These are phyloP conservation scores for Noccaea caerulescens DNA, from an alignment of 345 rosid genomes.

Conservation along the genomic window DNA sequence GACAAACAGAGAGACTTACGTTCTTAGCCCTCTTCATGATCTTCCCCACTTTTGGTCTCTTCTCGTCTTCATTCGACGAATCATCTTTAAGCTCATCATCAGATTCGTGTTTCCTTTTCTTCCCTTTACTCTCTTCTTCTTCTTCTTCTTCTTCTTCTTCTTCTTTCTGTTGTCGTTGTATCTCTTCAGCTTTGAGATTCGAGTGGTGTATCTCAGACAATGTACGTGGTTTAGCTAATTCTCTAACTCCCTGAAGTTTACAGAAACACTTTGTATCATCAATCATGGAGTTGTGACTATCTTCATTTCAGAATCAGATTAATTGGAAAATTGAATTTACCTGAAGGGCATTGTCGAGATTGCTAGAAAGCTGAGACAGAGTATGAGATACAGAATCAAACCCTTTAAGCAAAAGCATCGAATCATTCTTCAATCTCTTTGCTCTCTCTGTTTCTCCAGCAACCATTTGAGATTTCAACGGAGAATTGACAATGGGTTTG, in stretches of 20 bases:
- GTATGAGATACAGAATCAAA: slow-evolving; percentile 79
- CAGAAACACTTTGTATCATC: slow-evolving; percentile 11
- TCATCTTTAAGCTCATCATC: slow-evolving; percentile 48
- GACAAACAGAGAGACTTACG: slow-evolving; percentile 40
- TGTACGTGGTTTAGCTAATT: slow-evolving; percentile 79
- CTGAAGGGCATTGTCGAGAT: slow-evolving; percentile 87
- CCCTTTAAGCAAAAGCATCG: slow-evolving; percentile 81
- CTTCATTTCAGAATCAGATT: background rate
- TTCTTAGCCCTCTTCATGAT: slow-evolving; percentile 74
- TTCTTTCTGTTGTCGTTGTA: slow-evolving; percentile 38
- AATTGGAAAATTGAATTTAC: slow-evolving; percentile 37
- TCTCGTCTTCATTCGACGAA: slow-evolving; percentile 50
- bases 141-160: slow-evolving; percentile 28
- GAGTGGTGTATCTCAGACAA: slow-evolving; percentile 68
- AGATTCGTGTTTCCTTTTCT: slow-evolving; percentile 71
- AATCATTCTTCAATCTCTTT: slow-evolving; percentile 70
- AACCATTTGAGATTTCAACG: slow-evolving; percentile 23
- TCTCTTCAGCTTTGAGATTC: slow-evolving; percentile 47
- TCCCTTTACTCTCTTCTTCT: slow-evolving; percentile 45
- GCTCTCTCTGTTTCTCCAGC: slow-evolving; percentile 48
- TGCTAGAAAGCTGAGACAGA: slow-evolving; percentile 78
- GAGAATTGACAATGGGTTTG: background rate
- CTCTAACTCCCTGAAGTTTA: slow-evolving; percentile 69
- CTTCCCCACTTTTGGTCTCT: slow-evolving; percentile 50
- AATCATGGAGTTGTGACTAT: background rate